Evolutionary conservation across 345 rosid species (phyloP).

Genomic region (Limnanthes douglasii): DNA sequence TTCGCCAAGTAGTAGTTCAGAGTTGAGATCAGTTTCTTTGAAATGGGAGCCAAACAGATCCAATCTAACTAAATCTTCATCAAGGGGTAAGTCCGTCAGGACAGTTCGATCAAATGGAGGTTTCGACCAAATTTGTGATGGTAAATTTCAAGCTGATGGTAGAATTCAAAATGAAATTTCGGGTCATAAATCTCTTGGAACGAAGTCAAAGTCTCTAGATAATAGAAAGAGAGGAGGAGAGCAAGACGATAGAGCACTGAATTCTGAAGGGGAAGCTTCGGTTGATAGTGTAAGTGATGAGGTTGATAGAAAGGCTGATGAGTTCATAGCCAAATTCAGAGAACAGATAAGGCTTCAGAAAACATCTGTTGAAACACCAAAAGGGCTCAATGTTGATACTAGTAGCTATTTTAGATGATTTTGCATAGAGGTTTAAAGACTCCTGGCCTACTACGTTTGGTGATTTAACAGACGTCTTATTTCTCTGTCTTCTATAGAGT

Average conservation of each 20-base stretch:
- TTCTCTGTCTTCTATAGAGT: too few species aligned
- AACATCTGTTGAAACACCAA: slow-evolving; percentile 37
- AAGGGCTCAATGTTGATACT: slow-evolving; percentile 15
- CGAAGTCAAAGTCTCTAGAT: slow-evolving; percentile 12
- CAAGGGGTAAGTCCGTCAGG: slow-evolving; percentile 61
- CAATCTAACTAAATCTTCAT: slow-evolving; percentile 15
- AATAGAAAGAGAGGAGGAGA: slow-evolving; percentile 18
- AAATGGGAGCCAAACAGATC: slow-evolving; percentile 17
- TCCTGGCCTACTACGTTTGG: too few species aligned
- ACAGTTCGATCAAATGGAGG: slow-evolving; percentile 28
- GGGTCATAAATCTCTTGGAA: neutral
- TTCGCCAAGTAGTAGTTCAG: slow-evolving; percentile 7
- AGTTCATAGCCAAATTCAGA: slow-evolving; percentile 81
- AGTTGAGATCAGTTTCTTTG: slow-evolving; percentile 15
- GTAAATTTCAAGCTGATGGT: slow-evolving; percentile 3
- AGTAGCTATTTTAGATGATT: slow-evolving; percentile 24
- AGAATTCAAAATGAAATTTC: neutral
- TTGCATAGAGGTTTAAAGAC: too few species aligned
- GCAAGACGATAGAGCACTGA: slow-evolving; percentile 15
- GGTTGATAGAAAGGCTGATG: slow-evolving; percentile 90
- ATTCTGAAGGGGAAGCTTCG: slow-evolving; percentile 10
- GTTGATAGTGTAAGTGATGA: slow-evolving; percentile 27
- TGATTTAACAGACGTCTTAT: too few species aligned
- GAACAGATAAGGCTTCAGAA: slow-evolving; percentile 86
- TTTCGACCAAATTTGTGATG: slow-evolving; percentile 2